A percentile compares a stretch with the other conserved stretches of the same genome.
Evolutionary conservation across 192 early-diverging fungal genomes (phyloP).

Genomic region (Lobulomyces angularis): DNA sequence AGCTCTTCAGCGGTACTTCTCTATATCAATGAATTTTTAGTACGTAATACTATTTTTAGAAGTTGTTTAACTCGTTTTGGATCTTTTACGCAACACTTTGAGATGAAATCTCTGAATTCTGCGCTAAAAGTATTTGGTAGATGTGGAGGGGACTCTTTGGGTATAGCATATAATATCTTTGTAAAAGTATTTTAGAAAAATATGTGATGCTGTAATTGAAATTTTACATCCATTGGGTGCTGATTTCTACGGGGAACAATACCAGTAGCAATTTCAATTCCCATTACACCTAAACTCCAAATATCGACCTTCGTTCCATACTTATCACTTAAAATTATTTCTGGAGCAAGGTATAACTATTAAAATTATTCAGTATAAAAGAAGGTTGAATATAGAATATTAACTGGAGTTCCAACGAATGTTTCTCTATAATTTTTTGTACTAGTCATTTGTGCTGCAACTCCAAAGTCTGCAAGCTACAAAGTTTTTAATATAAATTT

Average conservation of each 20-base stretch:
- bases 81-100: no score
- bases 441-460: slow-evolving; percentile 2
- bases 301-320: neutral
- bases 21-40: no score
- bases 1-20: no score
- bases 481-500: neutral
- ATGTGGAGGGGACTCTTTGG: no score
- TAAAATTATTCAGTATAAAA: neutral
- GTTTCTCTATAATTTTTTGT: neutral
- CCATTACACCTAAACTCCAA: neutral
- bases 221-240: slow-evolving; percentile 21
- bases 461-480: slow-evolving; percentile 1
- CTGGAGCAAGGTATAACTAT: neutral
- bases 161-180: no score
- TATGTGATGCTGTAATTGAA: slow-evolving; percentile 1
- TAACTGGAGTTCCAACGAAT: slow-evolving; percentile 13
- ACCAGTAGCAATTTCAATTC: slow-evolving; percentile 1
- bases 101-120: no score
- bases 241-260: slow-evolving; percentile 2
- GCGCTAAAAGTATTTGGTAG: no score
- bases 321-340: neutral
- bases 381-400: neutral
- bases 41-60: no score
- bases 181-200: no score
- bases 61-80: no score